Base-by-base conservation (phyloP, 768 basidiomycete species). In the Amanita molliuscula region DNA sequence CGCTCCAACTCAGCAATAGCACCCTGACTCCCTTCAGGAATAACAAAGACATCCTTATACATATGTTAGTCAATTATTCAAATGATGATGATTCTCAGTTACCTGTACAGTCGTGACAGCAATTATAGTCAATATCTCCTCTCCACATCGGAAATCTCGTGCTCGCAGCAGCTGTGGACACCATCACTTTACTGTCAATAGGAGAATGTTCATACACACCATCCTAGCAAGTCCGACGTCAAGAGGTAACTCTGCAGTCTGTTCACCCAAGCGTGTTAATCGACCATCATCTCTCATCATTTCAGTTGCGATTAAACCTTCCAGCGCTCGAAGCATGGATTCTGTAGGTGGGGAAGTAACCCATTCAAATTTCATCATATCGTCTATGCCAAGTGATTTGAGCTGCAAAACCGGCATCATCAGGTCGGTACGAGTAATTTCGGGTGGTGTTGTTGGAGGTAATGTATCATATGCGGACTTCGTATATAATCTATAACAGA, bases 351-450 rank as follows among this genome's bases (percentile, higher is more conserved):
- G 96, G 0, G 82, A 71, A 26, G 85, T 84, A 28, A 98, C 79
- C 87, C 93, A 99, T 61, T 98, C 93, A 61, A 98, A 95, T 61
- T 88, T 88, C 78, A 96, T 85, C 11, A 98, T 64, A 64, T 99
- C 91, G 56, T 98, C 87, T 40, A 99, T 87, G 7, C 96, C 96
- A 26, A 99, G 74, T 0, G 88, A 87, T 65, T 98, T 98, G 44
- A 98, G 76, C 62, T 97, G 94, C 15, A 99, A 70, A 45, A 99
- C 85, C 4, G 91, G 88, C 2, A 89, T 86, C 0, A 88, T 86
- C 68, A 99, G 78, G 59, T 99, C 95, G 3, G 83, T 84, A 28
- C 95, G 80, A 8, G 84, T 85, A 44, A 98, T 84, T 69, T 99
- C 96, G 1, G 96, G 90, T 2, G 87, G 77, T 0, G 91, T 91